A percentile compares a stretch with the other conserved stretches of the same genome.
Evolutionary conservation across 2,329 filamentous ascomycete genomes (phyloP).

Genomic region (Drechslerella coelobrocha): DNA sequence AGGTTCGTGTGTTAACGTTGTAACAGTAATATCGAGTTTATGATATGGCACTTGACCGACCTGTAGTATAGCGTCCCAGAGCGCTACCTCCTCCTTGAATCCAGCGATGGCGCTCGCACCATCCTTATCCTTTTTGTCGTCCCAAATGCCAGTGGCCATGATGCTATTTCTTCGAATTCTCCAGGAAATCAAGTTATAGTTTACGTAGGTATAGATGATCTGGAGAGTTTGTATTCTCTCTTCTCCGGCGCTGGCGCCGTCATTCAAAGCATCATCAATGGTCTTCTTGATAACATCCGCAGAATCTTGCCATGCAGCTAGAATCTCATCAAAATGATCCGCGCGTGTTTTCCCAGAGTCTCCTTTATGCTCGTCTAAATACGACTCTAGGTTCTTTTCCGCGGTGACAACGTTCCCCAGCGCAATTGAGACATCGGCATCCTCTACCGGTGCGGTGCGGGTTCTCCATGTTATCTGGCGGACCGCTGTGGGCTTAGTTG

Average conservation of each 20-base stretch:
- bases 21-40: not conserved
- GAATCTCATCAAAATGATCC: slow-evolving; percentile 86
- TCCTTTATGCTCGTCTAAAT: slow-evolving; percentile 49
- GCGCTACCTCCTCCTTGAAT: slow-evolving; percentile 77
- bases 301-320: slow-evolving; percentile 89
- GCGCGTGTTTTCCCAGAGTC: slow-evolving; percentile 69
- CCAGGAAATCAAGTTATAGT: slow-evolving; percentile 94
- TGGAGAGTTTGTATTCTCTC: slow-evolving; percentile 88
- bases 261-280: slow-evolving; percentile 77
- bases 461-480: slow-evolving; percentile 77
- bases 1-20: slow-evolving; percentile 58
- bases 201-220: slow-evolving; percentile 89
- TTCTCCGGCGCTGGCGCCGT: slow-evolving; percentile 84
- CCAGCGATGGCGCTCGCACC: slow-evolving; percentile 64
- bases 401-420: slow-evolving; percentile 72
- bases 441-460: slow-evolving; percentile 84
- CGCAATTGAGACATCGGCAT: slow-evolving; percentile 87
- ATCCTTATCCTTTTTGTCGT: slow-evolving; percentile 61
- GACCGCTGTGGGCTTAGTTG: slow-evolving; percentile 64
- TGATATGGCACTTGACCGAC: slow-evolving; percentile 27
- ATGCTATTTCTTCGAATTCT: slow-evolving; percentile 91
- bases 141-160: slow-evolving; percentile 67
- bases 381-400: slow-evolving; percentile 57
- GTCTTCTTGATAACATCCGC: slow-evolving; percentile 91
- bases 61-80: slow-evolving; percentile 77